Evolutionary conservation across 164 flowering plant species (phyloP), one percentile per base, ranked within the genome.

Genomic region (Chloranthus sessilifolius): DNA sequence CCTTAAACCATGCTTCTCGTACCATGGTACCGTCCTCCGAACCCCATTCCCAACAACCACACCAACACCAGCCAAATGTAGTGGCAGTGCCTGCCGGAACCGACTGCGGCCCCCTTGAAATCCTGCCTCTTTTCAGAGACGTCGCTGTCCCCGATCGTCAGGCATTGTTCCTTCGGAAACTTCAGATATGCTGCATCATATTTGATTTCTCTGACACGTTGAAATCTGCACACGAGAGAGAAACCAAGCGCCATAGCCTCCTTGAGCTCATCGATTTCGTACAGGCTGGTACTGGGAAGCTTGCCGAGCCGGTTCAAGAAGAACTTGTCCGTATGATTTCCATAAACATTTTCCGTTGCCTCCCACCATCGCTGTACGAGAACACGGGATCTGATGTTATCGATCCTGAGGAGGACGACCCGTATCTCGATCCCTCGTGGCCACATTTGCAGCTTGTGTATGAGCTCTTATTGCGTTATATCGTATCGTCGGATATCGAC

Each of bases 1-100:
- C 74, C 28, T 67, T 78, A 23, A 78, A 75, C 26, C 78, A 71
- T 19, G 68, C 74, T 3, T 64, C 78, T 5, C 63, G 77, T 2
- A 8, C 68, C 49, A 11, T 67, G 22, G n/a, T 30, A 27, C 50
- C 40, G 1, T 4, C 65, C 15, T 24, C 67, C 12, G 29, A 20
- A 33, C 52, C 30, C 28, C 53, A 52, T 63, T 45, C 55, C 20
- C 65, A 60, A 34, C 57, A 47, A 46, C 56, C 50, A 5, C 31
- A 3, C 50, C 23, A 28, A 35, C 17, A 8, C 36, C 36, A 20
- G 23, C 35, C 15, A 1, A 26, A 10, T 1, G 34, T 12, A 15
- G 34, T 10, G 12, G 22, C 47, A 9, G 38, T 40, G 14, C 28
- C 33, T 23, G 11, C 22, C 42, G 34, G 12, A 15, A 47, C 43